Evolutionary conservation across 345 rosid genomes (phyloP).

Genomic region (Eucalyptus sideroxylon): DNA sequence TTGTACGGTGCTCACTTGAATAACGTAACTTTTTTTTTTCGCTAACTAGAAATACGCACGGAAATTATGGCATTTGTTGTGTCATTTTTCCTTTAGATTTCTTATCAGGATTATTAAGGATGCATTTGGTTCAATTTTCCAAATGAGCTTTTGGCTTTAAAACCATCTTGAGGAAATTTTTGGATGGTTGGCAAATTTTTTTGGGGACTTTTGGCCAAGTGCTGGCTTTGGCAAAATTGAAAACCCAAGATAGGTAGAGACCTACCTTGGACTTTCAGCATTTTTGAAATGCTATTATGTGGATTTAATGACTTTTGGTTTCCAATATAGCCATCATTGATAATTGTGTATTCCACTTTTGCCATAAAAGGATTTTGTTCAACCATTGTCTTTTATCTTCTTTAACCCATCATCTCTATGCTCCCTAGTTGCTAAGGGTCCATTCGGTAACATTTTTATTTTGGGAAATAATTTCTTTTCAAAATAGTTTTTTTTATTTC

Average conservation of each 20-base stretch:
- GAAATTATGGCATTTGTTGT: not conserved
- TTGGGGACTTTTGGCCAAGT: not conserved
- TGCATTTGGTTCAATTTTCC: not conserved
- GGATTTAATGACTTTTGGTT: not conserved
- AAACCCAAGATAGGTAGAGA: no score
- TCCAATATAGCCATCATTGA: not conserved
- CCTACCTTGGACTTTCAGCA: not conserved
- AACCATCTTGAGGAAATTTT: not conserved
- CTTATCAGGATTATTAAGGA: no score
- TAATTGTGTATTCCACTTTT: not conserved
- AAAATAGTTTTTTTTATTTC: no score
- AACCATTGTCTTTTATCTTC: not conserved
- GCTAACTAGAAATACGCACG: fast-evolving
- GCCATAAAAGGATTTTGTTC: not conserved
- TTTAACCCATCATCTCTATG: not conserved
- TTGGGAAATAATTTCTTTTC: no score
- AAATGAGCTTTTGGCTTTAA: no score
- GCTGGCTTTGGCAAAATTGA: not conserved
- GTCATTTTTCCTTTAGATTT: not conserved
- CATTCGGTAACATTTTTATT: fast-evolving
- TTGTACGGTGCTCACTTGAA: no score
- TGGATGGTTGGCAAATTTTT: not conserved
- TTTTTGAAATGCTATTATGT: not conserved
- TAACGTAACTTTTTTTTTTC: no score
- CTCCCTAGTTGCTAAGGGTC: not conserved